Conservation (phyloP, 305 asterid genomes). For the Coffea humblotiana region DNA sequence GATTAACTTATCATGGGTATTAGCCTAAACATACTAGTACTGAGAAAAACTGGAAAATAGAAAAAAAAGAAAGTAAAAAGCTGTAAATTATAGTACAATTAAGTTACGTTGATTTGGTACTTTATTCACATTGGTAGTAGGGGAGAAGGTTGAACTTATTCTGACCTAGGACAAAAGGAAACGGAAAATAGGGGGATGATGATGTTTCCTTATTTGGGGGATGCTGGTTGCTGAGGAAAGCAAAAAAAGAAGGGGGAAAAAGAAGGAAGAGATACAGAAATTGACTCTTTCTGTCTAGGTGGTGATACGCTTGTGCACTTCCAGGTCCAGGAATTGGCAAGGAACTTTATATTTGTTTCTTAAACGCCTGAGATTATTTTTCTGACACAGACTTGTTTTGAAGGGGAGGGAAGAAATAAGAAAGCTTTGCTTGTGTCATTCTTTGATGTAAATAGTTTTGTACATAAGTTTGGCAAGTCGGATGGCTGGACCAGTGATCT, state of each 20-base stretch:
- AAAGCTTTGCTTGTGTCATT: constrained; percentile 20
- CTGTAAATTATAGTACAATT: background rate
- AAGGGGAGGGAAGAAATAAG: constrained; percentile 11
- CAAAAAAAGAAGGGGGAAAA: background rate
- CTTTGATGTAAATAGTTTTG: constrained; percentile 31
- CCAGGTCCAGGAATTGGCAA: constrained; percentile 10
- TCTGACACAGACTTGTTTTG: background rate
- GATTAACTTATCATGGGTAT: constrained; percentile 3
- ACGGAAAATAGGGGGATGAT: constrained; percentile 7
- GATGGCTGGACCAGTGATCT: background rate
- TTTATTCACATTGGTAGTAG: constrained; percentile 6
- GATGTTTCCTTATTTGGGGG: background rate
- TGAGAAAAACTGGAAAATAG: background rate
- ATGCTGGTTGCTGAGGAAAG: constrained; percentile 3
- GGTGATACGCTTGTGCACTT: background rate
- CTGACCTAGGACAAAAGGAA: background rate
- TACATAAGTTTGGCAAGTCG: constrained; percentile 6
- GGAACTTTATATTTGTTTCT: background rate
- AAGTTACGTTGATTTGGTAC: background rate
- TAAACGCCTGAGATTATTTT: background rate
- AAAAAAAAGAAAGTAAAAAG: background rate
- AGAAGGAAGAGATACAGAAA: background rate
- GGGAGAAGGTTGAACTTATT: background rate
- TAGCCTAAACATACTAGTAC: background rate
- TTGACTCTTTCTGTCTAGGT: background rate